Evolutionary conservation across 257 asterid genomes (phyloP), one percentile per base, ranked within the genome.

Genomic region (Catharanthus roseus): DNA sequence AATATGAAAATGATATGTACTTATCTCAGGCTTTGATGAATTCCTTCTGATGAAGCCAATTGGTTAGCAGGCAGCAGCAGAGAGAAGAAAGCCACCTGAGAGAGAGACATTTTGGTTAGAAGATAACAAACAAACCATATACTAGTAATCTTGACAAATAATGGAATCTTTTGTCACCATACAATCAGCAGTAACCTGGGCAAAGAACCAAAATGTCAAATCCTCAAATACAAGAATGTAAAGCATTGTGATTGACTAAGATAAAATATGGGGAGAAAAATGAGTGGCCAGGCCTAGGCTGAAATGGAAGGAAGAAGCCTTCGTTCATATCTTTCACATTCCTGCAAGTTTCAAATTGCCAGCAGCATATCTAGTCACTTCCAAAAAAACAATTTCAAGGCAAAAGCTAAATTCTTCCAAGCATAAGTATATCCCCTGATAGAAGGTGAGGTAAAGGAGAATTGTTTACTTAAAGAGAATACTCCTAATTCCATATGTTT

Each of bases 31-130:
- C 11, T 51, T 51, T 51, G 12, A 51, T 11, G 11, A 51, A n/a
- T 6, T 21, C 28, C 58, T 21, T 11, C 58, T 51, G 29, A 51
- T n/a, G 28, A 51, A 51, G 58, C 58, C 29, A 51, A 51, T 51
- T 6, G 58, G 58, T 19, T 6, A 6, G 28, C 29, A 51, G 58
- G 28, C 29, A 51, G 58, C 58, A 51, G 28, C 1, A 55, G 62
- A 55, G 36, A 55, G 34, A 24, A 55, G 63, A 56, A 56, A 56
- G 63, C 34, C 12, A 56, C 34, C 63, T 56, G 63, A 56, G 38
- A 55, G 38, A 55, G 62, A 26, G 38, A 12, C 63, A 11, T 56
- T 56, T 56, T 56, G 36, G 63, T 56, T 56, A 47, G 58, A 51
- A 51, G 12, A 9, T 19, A 51, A 21, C 26, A 51, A 51, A 21